phyloP scores from a whole-genome alignment of 345 rosid genomes.

The Bruguiera sexangula region DNA sequence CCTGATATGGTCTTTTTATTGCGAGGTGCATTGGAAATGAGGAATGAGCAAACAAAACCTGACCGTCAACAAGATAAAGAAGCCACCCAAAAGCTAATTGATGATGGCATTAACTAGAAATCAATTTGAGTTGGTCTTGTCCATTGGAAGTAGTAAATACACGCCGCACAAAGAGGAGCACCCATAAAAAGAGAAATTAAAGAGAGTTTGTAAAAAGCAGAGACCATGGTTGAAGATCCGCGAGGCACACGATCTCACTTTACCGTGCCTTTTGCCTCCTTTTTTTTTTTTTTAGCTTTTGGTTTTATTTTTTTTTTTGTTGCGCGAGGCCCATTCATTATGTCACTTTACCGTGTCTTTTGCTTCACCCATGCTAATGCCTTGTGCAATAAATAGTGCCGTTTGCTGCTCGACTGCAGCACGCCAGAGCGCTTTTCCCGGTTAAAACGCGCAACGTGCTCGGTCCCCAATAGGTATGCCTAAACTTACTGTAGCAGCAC shows the following conservation, averaged over 20 bases:
- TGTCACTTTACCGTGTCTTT: not conserved
- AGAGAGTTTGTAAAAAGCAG: not conserved
- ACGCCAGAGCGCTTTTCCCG: not conserved
- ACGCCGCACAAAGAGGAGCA: constrained; percentile 25
- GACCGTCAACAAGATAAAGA: too few relatives aligned
- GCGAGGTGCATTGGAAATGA: too few relatives aligned
- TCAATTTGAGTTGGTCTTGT: not conserved
- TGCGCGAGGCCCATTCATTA: constrained; percentile 8
- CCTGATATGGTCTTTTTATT: too few relatives aligned
- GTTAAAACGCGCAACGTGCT: too few relatives aligned
- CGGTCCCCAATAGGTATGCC: too few relatives aligned
- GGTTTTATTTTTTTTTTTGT: not conserved
- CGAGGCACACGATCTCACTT: not conserved
- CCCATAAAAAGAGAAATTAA: not conserved
- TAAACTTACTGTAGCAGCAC: too few relatives aligned
- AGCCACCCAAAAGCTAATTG: too few relatives aligned
- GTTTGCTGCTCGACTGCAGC: too few relatives aligned
- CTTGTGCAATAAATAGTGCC: too few relatives aligned
- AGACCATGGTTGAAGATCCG: not conserved
- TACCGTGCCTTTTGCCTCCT: not conserved
- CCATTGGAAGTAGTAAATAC: constrained; percentile 16
- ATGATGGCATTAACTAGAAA: too few relatives aligned
- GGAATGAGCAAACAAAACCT: too few relatives aligned
- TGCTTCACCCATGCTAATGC: not conserved
- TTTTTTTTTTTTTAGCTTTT: not conserved